Evolutionary conservation across 768 basidiomycete species (phyloP), one percentile per base, ranked within the genome.

Genomic region (Macrolepiota fuliginosa): DNA sequence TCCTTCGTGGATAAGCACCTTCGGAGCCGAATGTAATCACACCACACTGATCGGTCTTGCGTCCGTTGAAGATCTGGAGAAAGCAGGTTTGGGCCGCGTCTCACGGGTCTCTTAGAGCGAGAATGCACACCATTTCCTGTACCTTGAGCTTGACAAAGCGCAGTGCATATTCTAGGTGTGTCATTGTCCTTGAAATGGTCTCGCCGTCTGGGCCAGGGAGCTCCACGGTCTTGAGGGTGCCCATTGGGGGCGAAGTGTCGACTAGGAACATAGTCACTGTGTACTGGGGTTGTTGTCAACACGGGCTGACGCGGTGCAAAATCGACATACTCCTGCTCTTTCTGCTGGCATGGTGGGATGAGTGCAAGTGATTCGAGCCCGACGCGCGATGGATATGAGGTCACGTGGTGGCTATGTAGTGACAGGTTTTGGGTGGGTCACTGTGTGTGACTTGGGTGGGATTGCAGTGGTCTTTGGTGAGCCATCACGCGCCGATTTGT

Each of bases 41-140:
- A n/a, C 94, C 92, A 70, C 94, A 93, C 69, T 93, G 88, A 69
- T 96, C 96, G 10, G 96, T 98, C 78, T 96, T 97, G 45, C 96
- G 82, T 13, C 89, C 91, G 65, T 91, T 86, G 70, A 88, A 94
- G 65, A 98, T 94, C 96, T 98, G 64, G 17, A 49, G 51, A 45
- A 32, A 56, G 59, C 29, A 40, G 54, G 61, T 62, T 56, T 49
- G 54, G 56, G 17, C 19, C 54, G 24, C 12, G 19, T 15, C 15
- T 60, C 17, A 6, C 39, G 32, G 45, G 15, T n/a, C 17, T 45
- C 53, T 46, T 3, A 35, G 32, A n/a, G 27, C 36, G 37, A 35
- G 5, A 7, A 32, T 27, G 69, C 72, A 10, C 57, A 92, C 92
- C 89, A 96, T 94, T 63, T 96, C 91, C 70, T 96, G 93, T 36